Evolutionary conservation across 225 moss, liverwort and hornwort species (phyloP), one percentile per base, ranked within the genome.

Genomic region (Pseudisothecium myosuroides): DNA sequence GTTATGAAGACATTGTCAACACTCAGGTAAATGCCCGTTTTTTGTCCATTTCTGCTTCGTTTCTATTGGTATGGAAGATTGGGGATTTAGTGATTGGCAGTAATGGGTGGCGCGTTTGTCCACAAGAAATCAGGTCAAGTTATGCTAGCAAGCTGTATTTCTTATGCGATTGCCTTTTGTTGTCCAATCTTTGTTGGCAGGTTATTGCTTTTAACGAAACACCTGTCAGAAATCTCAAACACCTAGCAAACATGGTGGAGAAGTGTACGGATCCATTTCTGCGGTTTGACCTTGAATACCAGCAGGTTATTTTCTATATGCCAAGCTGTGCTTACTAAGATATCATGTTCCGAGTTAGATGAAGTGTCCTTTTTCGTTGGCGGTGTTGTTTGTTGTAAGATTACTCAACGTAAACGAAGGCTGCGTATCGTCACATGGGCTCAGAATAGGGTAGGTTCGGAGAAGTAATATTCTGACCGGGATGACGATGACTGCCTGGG

Each of bases 1-100:
- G 99, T 67, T 99, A 99, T 88, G 99, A 99, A 93, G 99, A 99
- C 86, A 99, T 99, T 76, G 99, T 99, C 23, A 99, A 99, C 92
- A 97, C 97, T 80, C 99, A 99, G 96, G 98, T 97, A 76, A 83
- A 73, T 93, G 61, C 58, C 34, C 52, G 15, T 89, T 83, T 76
- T 72, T 63, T n/a, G 73, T 83, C 34, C 61, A 34, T 58, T 52
- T 85, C 14, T 62, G 83, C 86, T 86, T 75, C 17, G 67, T 75
- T 27, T 75, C 22, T 86, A 45, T 32, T 62, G 45, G 39, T 55
- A 39, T 47, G 60, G 54, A 65, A 50, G 60, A 28, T 22, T 54
- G 80, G 43, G 78, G 65, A 75, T 54, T 81, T 20, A 43, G 78
- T 62, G 39, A 81, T 89, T 52, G 37, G 54, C 88, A 81, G 83